phyloP scores from a whole-genome alignment of 305 asterid species.

The Caryopteris hybrid region DNA sequence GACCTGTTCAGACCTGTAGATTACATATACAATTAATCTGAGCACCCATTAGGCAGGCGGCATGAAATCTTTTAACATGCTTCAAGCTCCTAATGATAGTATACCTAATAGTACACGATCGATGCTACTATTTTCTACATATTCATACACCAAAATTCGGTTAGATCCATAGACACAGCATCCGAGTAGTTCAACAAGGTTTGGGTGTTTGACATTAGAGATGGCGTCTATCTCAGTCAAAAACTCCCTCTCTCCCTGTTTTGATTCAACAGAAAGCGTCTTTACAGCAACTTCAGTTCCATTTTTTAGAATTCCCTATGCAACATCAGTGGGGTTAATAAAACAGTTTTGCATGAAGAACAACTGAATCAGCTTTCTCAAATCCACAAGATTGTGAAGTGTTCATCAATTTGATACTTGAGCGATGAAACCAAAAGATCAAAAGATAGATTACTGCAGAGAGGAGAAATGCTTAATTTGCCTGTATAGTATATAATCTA shows the following conservation, averaged over 20 bases:
- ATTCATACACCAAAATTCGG: slow-evolving; percentile 79
- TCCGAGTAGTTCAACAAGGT: slow-evolving; percentile 82
- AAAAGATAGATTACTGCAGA: slow-evolving; percentile 7
- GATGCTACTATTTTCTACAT: slow-evolving; percentile 72
- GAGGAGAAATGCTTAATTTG: slow-evolving; percentile 4
- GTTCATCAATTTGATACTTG: background rate
- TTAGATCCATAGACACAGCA: slow-evolving; percentile 69
- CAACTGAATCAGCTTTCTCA: slow-evolving; percentile 11
- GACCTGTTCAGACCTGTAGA: slow-evolving; percentile 50
- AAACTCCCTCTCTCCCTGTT: slow-evolving; percentile 83
- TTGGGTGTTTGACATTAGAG: slow-evolving; percentile 79
- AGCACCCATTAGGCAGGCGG: slow-evolving; percentile 2
- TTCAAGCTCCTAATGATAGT: slow-evolving; percentile 10
- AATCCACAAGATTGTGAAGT: background rate
- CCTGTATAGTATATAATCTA: slow-evolving; percentile 5
- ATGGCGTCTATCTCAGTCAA: slow-evolving; percentile 80
- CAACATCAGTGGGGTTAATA: slow-evolving; percentile 30
- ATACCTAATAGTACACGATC: slow-evolving; percentile 77
- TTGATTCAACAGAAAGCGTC: slow-evolving; percentile 74
- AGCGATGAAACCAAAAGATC: slow-evolving; percentile 3
- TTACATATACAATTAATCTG: slow-evolving; percentile 10
- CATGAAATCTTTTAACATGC: background rate
- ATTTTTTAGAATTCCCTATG: slow-evolving; percentile 64
- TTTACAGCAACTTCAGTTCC: slow-evolving; percentile 72
- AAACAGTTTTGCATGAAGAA: background rate